phyloP scores from a whole-genome alignment of 192 early-diverging fungal genomes.

The Entophlyctis luteolus region DNA sequence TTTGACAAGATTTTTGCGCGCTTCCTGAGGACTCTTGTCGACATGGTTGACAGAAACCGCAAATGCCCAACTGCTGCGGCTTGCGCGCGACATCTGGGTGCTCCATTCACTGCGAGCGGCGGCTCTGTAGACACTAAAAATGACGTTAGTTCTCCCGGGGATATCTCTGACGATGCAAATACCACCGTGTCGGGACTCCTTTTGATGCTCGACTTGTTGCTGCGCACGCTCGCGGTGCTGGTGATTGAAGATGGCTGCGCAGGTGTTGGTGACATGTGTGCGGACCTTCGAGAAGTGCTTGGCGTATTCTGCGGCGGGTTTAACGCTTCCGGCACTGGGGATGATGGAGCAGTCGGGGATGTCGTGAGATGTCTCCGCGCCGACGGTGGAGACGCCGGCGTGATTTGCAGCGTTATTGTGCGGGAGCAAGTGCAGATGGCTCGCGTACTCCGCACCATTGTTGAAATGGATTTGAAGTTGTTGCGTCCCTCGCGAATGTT shows the following conservation, averaged over 20 bases:
- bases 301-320: not conserved
- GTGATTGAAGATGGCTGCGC: conserved; percentile 21
- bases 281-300: conserved; percentile 19
- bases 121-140: too few relatives aligned
- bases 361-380: conserved; percentile 16
- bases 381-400: not conserved
- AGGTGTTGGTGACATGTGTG: conserved; percentile 16
- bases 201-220: not conserved
- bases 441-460: not conserved
- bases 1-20: not conserved
- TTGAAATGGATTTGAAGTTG: conserved; percentile 15
- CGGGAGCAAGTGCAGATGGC: not conserved
- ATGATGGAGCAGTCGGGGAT: conserved; percentile 21
- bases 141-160: too few relatives aligned
- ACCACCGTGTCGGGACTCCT: not conserved
- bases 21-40: not conserved
- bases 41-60: not conserved
- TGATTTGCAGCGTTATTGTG: not conserved
- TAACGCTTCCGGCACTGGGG: conserved; percentile 5
- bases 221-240: not conserved
- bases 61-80: conserved; percentile 1
- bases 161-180: too few relatives aligned
- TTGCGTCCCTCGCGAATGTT: conserved; percentile 13
- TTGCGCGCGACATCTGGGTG: conserved; percentile 3
- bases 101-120: too few relatives aligned